Evolutionary conservation across 306 rosid genomes (phyloP), one percentile per base, ranked within the genome.

Genomic region (Gleditsia sinensis): DNA sequence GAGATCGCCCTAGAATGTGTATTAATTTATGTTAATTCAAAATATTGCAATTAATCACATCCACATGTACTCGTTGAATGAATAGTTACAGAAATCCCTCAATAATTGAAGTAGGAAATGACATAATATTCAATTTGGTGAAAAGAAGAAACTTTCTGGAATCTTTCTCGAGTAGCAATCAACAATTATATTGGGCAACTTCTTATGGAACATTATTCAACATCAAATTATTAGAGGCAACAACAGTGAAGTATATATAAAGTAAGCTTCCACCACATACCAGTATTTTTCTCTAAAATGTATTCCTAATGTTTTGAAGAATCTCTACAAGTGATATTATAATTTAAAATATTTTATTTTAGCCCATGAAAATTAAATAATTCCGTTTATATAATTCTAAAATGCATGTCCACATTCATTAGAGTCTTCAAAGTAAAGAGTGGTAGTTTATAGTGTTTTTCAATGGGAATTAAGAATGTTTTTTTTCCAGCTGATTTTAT

Each of bases 71-170:
- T 16, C 16, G 16, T 16, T 28, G 4, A 17, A 10, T 48, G 50
- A 51, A 21, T 55, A 56, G 45, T 34, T n/a, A 46, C 45, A 61
- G 46, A 57, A 61, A 40, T 57, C 51, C 43, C 33, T 7, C 53
- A 71, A 79, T 83, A 58, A 83, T 83, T 79, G 82, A 66, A 67
- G 65, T 67, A 34, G 56, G 84, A 79, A 79, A 66, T 83, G 87
- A 79, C 87, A 75, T 25, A 63, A 79, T 79, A 75, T 83, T 75
- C 79, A 67, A 63, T 69, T 32, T 14, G 57, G 37, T 40, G 40
- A 32, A 17, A 75, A 49, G n/a, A 42, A 50, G 49, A 50, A 65
- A 70, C 48, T 48, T 36, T 2, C 20, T 50, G 23, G 81, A 83
- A 70, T 75, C 67, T 81, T 71, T 39, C 43, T 70, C 49, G 40